Percentiles rank a stretch among this genome's conserved stretches.
Evolutionary conservation across 345 rosid genomes (phyloP).

Genomic region (sweet orange (Citrus sinensis)): DNA sequence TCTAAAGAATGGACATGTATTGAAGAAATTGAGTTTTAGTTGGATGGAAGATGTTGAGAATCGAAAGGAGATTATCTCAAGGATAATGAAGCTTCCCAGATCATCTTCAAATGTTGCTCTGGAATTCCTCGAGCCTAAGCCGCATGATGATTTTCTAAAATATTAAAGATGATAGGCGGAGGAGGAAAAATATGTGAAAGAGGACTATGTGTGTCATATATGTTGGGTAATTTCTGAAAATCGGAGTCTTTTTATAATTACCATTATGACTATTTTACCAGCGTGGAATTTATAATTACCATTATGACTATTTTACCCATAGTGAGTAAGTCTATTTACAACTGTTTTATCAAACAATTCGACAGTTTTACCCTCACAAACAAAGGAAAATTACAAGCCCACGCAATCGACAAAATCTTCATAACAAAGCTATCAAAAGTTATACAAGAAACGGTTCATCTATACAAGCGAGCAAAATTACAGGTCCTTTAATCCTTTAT

Average conservation of each 20-base stretch:
- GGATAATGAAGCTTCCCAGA: not conserved
- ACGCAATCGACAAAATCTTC: no score
- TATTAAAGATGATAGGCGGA: not conserved
- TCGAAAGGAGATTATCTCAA: not conserved
- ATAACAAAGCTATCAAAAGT: not conserved
- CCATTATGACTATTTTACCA: no score
- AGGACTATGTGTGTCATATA: no score
- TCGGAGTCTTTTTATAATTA: no score
- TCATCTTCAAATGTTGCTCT: not conserved
- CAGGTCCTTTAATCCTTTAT: not conserved
- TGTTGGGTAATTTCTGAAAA: no score
- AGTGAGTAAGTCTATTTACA: no score
- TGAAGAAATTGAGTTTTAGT: not conserved
- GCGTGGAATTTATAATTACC: no score
- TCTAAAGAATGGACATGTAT: not conserved
- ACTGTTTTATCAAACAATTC: no score
- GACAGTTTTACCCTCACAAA: no score
- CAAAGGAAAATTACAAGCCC: no score
- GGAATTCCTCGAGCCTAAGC: not conserved
- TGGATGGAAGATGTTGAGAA: not conserved
- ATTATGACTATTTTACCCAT: no score
- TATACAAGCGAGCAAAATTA: not conserved
- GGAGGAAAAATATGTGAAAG: not conserved
- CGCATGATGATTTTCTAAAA: not conserved
- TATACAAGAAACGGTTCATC: not conserved